A percentile compares a stretch with the other conserved stretches of the same genome.
Conservation (phyloP, 2,329 filamentous ascomycete species). For the Neocucurbitaria cava region DNA sequence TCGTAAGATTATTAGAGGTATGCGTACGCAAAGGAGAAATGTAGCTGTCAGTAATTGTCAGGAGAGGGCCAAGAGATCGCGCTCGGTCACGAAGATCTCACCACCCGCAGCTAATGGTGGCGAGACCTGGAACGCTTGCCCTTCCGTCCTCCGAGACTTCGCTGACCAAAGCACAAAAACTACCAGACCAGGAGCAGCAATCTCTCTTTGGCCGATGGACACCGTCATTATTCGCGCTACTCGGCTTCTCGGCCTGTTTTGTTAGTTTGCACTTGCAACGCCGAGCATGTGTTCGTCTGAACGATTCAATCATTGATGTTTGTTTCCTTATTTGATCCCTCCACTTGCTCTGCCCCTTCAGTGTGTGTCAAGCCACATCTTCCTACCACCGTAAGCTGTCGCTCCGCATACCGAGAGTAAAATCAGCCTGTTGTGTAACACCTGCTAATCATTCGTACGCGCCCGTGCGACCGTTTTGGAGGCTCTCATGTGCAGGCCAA, state of each 20-base stretch:
- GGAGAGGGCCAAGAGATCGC: constrained; percentile 25
- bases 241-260: background rate
- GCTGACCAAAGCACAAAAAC: constrained; percentile 6
- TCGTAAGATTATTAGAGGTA: background rate
- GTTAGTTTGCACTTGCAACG: background rate
- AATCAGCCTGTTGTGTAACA: too few relatives aligned
- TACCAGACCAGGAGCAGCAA: constrained; percentile 14
- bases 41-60: constrained; percentile 21
- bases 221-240: background rate
- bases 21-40: constrained; percentile 9
- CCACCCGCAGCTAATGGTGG: constrained; percentile 27
- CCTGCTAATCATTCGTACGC: too few relatives aligned
- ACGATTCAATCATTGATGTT: too few relatives aligned
- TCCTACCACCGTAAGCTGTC: too few relatives aligned
- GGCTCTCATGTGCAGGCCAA: constrained; percentile 3
- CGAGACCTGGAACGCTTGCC: constrained; percentile 22
- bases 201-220: constrained; percentile 10
- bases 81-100: constrained; percentile 21
- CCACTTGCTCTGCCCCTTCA: background rate
- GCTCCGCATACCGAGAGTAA: too few relatives aligned
- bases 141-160: constrained; percentile 19
- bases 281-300: background rate
- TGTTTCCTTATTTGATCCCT: background rate
- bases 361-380: too few relatives aligned
- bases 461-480: constrained; percentile 15